Evolutionary conservation across 345 rosid species (phyloP).

Genomic region (Carallia brachiata): DNA sequence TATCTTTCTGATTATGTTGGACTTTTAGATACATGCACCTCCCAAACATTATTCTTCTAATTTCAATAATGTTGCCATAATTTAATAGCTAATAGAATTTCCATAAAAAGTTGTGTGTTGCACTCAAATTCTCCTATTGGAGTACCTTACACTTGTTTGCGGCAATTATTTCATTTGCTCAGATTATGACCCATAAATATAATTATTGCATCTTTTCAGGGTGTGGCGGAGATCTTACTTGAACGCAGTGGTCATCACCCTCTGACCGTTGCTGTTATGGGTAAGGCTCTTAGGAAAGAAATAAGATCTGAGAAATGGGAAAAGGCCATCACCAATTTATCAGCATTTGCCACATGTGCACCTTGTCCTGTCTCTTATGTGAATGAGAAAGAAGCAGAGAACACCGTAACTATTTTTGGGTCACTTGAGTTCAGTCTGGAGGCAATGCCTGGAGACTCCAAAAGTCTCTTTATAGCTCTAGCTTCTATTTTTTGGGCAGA

Average conservation of each 20-base stretch:
- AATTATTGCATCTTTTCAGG: background rate
- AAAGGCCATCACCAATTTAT: conserved; percentile 25
- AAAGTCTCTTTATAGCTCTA: conserved; percentile 26
- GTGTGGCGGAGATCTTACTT: conserved; percentile 25
- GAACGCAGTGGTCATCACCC: conserved; percentile 42
- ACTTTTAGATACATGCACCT: too few species aligned
- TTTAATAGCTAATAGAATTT: too few species aligned
- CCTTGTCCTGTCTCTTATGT: conserved; percentile 31
- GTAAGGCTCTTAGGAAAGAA: conserved; percentile 40
- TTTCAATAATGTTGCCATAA: too few species aligned
- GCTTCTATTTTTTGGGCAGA: conserved; percentile 34
- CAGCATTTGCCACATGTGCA: conserved; percentile 33
- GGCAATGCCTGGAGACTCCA: conserved; percentile 36
- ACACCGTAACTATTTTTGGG: conserved; percentile 32
- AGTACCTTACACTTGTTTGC: too few species aligned
- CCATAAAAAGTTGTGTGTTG: too few species aligned
- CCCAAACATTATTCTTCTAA: too few species aligned
- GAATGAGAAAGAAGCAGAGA: conserved; percentile 38
- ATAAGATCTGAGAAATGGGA: conserved; percentile 34
- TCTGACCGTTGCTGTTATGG: conserved; percentile 37
- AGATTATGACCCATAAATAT: too few species aligned
- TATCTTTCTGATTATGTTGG: too few species aligned
- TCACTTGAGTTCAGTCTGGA: conserved; percentile 39
- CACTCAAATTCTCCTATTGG: too few species aligned
- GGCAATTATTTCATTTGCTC: too few species aligned